Conservation (phyloP, 108 stramenopile species). For the Skeletonema menzelii region DNA sequence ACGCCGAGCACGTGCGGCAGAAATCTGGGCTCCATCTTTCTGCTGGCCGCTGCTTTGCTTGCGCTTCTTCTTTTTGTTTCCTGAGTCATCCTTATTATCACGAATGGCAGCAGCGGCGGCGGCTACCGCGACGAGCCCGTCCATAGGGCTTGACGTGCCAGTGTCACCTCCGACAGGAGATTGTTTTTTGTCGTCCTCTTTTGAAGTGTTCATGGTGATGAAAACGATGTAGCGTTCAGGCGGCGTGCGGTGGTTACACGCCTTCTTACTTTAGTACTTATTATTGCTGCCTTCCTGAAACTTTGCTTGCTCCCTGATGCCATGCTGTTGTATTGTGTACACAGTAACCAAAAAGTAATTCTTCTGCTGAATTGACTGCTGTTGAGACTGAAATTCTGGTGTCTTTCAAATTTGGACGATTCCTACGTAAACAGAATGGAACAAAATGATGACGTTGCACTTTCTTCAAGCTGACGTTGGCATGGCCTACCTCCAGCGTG, state of each 20-base stretch:
- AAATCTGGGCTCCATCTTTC: neutral
- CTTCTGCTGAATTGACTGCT: neutral
- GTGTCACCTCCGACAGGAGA: neutral
- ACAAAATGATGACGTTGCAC: neutral
- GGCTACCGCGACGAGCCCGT: neutral
- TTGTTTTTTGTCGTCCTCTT: neutral
- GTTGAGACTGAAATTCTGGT: neutral
- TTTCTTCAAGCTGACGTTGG: neutral
- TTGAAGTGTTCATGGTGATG: neutral
- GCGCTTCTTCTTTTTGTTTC: neutral
- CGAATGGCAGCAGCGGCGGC: neutral
- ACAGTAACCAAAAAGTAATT: neutral
- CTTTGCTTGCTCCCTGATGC: neutral
- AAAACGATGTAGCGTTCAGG: no score
- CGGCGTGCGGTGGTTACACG: neutral
- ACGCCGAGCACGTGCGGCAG: conserved; percentile 17
- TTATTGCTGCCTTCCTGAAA: neutral
- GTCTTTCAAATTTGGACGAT: neutral
- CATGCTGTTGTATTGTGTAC: neutral
- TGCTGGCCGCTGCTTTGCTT: neutral
- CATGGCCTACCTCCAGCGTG: neutral
- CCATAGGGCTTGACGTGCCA: neutral
- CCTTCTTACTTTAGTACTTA: neutral
- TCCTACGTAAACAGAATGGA: neutral
- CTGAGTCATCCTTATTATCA: neutral